A percentile compares a stretch with the other conserved stretches of the same genome.
These are phyloP conservation scores for Casuarina equisetifolia DNA, from an alignment of 306 rosid species.

Conservation along the genomic window DNA sequence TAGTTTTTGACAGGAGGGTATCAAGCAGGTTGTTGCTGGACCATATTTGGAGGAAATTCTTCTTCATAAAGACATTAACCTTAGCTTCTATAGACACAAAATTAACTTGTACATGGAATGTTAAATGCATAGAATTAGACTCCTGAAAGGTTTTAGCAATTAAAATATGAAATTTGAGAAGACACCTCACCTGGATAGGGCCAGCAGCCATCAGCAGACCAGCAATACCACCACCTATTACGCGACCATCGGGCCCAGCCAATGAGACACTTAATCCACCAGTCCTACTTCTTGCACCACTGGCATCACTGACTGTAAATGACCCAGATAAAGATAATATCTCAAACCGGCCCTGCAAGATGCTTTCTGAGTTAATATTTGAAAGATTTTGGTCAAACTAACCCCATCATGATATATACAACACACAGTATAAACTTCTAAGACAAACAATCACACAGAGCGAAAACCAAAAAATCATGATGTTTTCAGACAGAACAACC, in stretches of 20 bases:
- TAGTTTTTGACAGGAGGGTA: background rate
- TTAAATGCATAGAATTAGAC: background rate
- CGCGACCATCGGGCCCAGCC: conserved; percentile 79
- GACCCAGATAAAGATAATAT: conserved; percentile 78
- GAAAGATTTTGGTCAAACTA: conserved; percentile 2
- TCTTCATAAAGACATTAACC: background rate
- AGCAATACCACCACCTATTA: conserved; percentile 79
- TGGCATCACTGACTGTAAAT: conserved; percentile 37
- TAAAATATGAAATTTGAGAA: background rate
- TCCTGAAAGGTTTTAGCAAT: background rate
- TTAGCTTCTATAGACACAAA: background rate
- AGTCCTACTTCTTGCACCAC: conserved; percentile 44
- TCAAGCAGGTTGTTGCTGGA: background rate
- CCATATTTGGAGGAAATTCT: background rate
- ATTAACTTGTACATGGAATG: background rate
- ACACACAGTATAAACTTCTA: conserved; percentile 7
- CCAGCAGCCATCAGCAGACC: conserved; percentile 78
- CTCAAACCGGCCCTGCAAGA: conserved; percentile 81
- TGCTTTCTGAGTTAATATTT: conserved; percentile 18
- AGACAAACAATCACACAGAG: conserved; percentile 8
- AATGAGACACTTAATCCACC: conserved; percentile 81
- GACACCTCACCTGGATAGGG: conserved; percentile 61
- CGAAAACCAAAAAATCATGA: conserved; percentile 14
- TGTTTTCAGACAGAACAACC: background rate
- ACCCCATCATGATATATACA: conserved; percentile 1